Base-by-base conservation (phyloP, 257 asterid species). In the Verbascum thapsus region DNA sequence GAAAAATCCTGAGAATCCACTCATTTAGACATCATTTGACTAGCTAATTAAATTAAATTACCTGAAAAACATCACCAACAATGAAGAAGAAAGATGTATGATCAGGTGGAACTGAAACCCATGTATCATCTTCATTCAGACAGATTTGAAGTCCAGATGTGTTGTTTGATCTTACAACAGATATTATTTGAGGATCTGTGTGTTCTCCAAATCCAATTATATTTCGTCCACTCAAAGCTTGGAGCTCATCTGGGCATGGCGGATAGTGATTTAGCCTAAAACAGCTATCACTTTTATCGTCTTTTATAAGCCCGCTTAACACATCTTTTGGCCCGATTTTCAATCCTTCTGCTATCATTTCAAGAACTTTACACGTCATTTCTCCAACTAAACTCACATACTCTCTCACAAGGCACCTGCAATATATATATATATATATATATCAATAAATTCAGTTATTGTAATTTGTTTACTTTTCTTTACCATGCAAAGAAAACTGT, bases 161-260 rank as follows among this genome's bases (percentile, higher is more conserved):
- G 66, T 80, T 71, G 72, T 58, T 76, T 5, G 86, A 80, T 47
- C 83, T 64, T 3, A 66, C 23, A 3, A 71, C 80, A 0, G 86
- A 80, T 20, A 80, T 68, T 48, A 80, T 71, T 39, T 80, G 86
- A n/a, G 86, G 86, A 70, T 80, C 85, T 0, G 82, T 76, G 49
- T 80, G 85, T 34, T 71, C 85, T 3, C 85, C 85, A 11, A 80
- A 80, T 2, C 86, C 83, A n/a, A 80, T 42, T 69, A 74, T 16
- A 45, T 64, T 53, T 19, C 66, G 72, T 45, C 80, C 81, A 35
- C 64, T 62, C 72, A 75, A 60, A 34, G 80, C 74, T 38, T 68
- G 66, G 19, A 70, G 61, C 22, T 72, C n/a, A n/a, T n/a, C 66
- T 6, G 83, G 74, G 42, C 83, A 74, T 7, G 86, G 81, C 6